A percentile compares a stretch with the other conserved stretches of the same genome.
phyloP scores from a whole-genome alignment of 1,284 basidiomycete genomes.

The Malassezia equina region DNA sequence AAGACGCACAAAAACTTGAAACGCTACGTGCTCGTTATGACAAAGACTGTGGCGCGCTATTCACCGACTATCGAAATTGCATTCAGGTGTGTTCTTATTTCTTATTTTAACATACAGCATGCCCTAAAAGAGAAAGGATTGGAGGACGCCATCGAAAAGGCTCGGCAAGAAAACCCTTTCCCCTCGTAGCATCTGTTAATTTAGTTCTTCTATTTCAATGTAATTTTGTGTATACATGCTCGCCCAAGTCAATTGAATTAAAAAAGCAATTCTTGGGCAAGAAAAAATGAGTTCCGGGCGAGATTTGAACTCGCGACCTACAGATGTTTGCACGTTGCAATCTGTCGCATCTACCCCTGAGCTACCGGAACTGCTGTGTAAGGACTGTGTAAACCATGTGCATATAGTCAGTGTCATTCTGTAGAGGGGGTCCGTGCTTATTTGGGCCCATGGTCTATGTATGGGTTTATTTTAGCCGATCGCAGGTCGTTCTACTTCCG shows the following conservation, averaged over 20 bases:
- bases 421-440: neutral
- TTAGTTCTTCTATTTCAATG: neutral
- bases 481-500: neutral
- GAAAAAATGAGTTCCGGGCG: constrained; percentile 17
- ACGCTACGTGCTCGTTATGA: constrained; percentile 55
- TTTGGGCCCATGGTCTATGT: neutral
- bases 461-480: neutral
- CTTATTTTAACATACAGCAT: constrained; percentile 53
- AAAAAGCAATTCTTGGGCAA: neutral
- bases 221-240: too few species aligned
- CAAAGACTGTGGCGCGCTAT: constrained; percentile 66
- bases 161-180: constrained; percentile 52
- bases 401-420: too few species aligned
- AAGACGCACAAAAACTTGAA: constrained; percentile 7
- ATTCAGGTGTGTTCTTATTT: constrained; percentile 56
- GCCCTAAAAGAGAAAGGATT: constrained; percentile 71
- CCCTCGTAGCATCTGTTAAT: too few species aligned
- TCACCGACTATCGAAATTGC: constrained; percentile 67
- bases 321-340: constrained; percentile 17
- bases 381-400: too few species aligned
- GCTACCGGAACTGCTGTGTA: constrained; percentile 17
- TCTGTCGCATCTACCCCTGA: constrained; percentile 22
- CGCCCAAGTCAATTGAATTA: too few species aligned
- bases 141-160: constrained; percentile 64
- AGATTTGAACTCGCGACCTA: constrained; percentile 21